Conservation (phyloP, 2,329 filamentous ascomycete genomes). For the Sporothrix pseudoabietina region DNA sequence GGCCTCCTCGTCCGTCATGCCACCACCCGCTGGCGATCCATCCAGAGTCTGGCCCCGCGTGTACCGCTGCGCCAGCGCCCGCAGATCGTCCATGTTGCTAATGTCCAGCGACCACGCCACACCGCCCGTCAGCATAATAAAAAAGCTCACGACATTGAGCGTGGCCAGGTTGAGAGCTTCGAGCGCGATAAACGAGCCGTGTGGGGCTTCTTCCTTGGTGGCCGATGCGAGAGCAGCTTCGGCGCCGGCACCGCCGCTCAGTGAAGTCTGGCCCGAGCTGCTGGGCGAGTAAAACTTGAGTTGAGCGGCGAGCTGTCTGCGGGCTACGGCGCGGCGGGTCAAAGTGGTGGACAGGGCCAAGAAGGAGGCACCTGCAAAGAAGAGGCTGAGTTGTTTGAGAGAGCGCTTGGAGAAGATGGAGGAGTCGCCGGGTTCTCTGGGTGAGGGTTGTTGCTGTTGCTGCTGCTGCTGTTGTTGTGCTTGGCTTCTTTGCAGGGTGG, state of each 20-base stretch:
- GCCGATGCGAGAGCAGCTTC: constrained; percentile 5
- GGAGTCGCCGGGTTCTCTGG: constrained; percentile 8
- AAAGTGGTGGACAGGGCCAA: constrained; percentile 71
- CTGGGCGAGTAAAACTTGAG: constrained; percentile 71
- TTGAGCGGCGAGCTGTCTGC: constrained; percentile 61
- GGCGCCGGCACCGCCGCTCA: constrained; percentile 35
- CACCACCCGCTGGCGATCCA: constrained; percentile 32
- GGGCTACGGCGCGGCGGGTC: constrained; percentile 68
- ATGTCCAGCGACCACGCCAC: constrained; percentile 78
- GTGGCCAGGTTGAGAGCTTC: constrained; percentile 86
- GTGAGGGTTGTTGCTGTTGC: background rate
- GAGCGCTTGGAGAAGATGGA: constrained; percentile 50
- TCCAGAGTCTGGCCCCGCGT: constrained; percentile 36
- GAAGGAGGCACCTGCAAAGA: constrained; percentile 75
- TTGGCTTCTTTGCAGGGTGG: background rate
- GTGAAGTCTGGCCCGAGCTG: constrained; percentile 43
- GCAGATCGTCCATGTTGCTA: constrained; percentile 66
- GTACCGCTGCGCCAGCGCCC: constrained; percentile 51
- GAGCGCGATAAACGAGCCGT: constrained; percentile 71
- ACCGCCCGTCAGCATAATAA: constrained; percentile 73
- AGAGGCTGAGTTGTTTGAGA: constrained; percentile 66
- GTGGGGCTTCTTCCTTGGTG: constrained; percentile 52
- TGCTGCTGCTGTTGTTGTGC: background rate
- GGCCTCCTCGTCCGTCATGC: constrained; percentile 51
- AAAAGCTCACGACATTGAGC: constrained; percentile 77